Conservation (phyloP, 163 green algal species). For the Chlorella variabilis region DNA sequence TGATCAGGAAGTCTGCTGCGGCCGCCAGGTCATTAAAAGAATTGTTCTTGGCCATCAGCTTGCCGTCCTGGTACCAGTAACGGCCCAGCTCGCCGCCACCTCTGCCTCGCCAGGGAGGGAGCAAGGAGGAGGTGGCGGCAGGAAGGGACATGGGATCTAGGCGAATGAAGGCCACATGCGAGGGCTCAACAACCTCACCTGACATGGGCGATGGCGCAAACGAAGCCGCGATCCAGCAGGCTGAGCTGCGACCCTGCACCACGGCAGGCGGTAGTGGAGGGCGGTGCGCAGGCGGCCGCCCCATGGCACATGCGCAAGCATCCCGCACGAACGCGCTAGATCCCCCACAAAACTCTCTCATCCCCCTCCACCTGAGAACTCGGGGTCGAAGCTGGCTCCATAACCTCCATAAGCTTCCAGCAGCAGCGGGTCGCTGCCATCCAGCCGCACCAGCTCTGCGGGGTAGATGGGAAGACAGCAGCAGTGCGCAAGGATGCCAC, state of each 20-base stretch:
- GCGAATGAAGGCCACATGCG: no score
- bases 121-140: no score
- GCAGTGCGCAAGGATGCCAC: no score
- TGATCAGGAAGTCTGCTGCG: constrained; percentile 78
- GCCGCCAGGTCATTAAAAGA: constrained; percentile 94
- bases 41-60: constrained; percentile 87
- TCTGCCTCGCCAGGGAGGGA: no score
- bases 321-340: no score
- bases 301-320: no score
- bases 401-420: constrained; percentile 64
- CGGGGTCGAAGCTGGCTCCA: constrained; percentile 67
- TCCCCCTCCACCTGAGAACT: constrained; percentile 62
- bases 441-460: constrained; percentile 37
- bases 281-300: no score
- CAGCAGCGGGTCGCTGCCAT: constrained; percentile 51
- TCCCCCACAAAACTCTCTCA: no score
- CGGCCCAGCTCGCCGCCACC: constrained; percentile 85
- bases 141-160: no score
- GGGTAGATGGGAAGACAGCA: no score
- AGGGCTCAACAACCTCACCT: constrained; percentile 5
- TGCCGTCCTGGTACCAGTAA: constrained; percentile 87
- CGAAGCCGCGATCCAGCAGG: constrained; percentile 74
- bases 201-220: constrained; percentile 75
- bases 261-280: no score
- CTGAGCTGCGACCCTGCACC: constrained; percentile 55